Evolutionary conservation across 2,329 filamentous ascomycete species (phyloP).

Genomic region (Colletotrichum brevisporum): DNA sequence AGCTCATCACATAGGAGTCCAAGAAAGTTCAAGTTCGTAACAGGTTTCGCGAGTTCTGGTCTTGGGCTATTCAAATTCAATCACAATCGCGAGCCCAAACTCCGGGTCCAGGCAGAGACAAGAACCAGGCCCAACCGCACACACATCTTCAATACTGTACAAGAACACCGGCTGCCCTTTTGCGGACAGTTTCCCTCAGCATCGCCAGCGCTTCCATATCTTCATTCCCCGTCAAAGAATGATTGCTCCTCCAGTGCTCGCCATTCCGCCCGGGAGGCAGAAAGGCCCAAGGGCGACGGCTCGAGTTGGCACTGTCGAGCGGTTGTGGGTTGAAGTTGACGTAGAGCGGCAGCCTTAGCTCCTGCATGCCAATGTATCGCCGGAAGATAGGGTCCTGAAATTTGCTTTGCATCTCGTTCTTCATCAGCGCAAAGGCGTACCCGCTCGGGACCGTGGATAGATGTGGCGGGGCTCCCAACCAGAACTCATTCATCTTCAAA

Average conservation of each 20-base stretch:
- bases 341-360: constrained; percentile 17
- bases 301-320: background rate
- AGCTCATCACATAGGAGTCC: too few species aligned
- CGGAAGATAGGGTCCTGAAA: constrained; percentile 3
- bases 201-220: background rate
- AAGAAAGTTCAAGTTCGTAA: too few species aligned
- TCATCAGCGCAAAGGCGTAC: background rate
- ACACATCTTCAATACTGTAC: too few species aligned
- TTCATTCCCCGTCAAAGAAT: background rate
- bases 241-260: too few species aligned
- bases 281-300: constrained; percentile 16
- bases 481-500: background rate
- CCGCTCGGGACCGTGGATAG: background rate
- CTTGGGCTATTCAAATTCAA: too few species aligned
- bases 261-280: background rate
- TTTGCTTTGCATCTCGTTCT: background rate
- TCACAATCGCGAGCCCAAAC: too few species aligned
- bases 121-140: too few species aligned
- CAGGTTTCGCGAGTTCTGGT: too few species aligned
- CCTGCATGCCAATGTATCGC: background rate
- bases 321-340: constrained; percentile 19
- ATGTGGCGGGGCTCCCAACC: background rate
- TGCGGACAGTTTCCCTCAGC: background rate
- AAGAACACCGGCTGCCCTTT: background rate
- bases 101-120: too few species aligned